Evolutionary conservation across 1,284 basidiomycete species (phyloP).

Genomic region (Cryptococcus neoformans): DNA sequence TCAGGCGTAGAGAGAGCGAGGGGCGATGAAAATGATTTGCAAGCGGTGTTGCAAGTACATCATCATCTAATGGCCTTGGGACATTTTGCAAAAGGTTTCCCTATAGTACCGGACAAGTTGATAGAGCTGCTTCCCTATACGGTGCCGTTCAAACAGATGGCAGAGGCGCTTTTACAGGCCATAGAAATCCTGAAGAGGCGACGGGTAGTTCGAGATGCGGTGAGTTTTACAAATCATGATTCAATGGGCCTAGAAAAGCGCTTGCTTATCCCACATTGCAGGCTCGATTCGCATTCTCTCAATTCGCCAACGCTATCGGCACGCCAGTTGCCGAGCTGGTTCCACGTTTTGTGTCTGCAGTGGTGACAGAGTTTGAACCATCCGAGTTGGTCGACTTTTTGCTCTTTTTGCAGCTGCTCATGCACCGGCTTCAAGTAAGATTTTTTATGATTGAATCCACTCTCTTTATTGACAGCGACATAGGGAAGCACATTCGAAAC

Average conservation of each 20-base stretch:
- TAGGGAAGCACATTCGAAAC: constrained; percentile 56
- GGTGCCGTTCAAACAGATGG: constrained; percentile 79
- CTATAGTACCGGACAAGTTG: constrained; percentile 70
- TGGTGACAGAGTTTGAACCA: constrained; percentile 87
- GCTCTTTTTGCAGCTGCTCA: constrained; percentile 85
- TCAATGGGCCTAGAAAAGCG: background rate
- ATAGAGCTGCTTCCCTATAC: constrained; percentile 71
- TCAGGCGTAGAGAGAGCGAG: constrained; percentile 57
- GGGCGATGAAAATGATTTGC: constrained; percentile 45
- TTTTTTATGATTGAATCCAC: background rate
- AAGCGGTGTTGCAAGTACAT: constrained; percentile 84
- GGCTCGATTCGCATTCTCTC: constrained; percentile 88
- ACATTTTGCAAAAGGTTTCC: constrained; percentile 95
- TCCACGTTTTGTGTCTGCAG: constrained; percentile 69
- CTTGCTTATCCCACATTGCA: constrained; percentile 49
- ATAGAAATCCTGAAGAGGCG: constrained; percentile 84
- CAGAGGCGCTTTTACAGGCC: constrained; percentile 84
- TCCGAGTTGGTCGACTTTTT: constrained; percentile 93
- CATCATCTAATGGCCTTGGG: constrained; percentile 94
- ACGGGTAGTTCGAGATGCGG: constrained; percentile 83
- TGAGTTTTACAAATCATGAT: constrained; percentile 36
- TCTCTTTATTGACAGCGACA: constrained; percentile 9
- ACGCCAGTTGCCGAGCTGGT: constrained; percentile 57
- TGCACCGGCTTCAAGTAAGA: constrained; percentile 85
- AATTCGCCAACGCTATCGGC: constrained; percentile 86